Evolutionary conservation across 169 alveolate species (phyloP), one percentile per base, ranked within the genome.

Genomic region (Sarcocystis neurona): DNA sequence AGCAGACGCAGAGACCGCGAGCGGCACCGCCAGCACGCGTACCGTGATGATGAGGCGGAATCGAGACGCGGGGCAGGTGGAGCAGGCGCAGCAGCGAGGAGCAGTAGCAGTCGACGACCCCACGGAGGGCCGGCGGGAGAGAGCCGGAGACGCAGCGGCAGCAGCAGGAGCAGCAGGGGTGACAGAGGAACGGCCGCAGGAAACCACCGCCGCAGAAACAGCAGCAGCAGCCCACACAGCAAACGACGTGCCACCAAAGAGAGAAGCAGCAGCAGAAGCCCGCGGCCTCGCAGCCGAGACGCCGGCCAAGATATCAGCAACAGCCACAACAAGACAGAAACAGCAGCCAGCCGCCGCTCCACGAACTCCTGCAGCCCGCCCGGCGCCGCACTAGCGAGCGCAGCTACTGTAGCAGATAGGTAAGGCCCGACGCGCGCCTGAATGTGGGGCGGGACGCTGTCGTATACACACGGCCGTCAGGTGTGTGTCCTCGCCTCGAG

Each of bases 141-240:
- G 46, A n/a, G 41, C 75, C 75, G 75, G 46, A 63, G 75, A n/a
- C 47, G 44, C 27, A 68, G 79, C 79, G 79, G 47, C 27, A 32
- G 47, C 27, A 46, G 79, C 75, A 37, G 48, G 82, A 72, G 82
- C 82, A 47, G 82, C 58, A 72, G 82, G 34, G 82, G 58, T 53
- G 43, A 39, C 48, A 39, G 79, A 39, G 30, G 79, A 68, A n/a
- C n/a, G 48, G 46, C 79, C 79, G n/a, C 44, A 68, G 43, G 47
- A 68, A 30, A 27, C 10, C 77, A 6, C 10, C 2, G 18, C 50
- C n/a, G n/a, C 27, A 32, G 44, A 34, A 46, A 68, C 48, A 68
- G 4, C 43, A 68, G 44, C 15, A 32, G 44, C 8, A 46, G 34
- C 43, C 12, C 1, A 39, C 48, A 10, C 43, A 32, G 47, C 27